A percentile compares a stretch with the other conserved stretches of the same genome.
Evolutionary conservation across 345 rosid species (phyloP).

Genomic region (Balakata baccata): DNA sequence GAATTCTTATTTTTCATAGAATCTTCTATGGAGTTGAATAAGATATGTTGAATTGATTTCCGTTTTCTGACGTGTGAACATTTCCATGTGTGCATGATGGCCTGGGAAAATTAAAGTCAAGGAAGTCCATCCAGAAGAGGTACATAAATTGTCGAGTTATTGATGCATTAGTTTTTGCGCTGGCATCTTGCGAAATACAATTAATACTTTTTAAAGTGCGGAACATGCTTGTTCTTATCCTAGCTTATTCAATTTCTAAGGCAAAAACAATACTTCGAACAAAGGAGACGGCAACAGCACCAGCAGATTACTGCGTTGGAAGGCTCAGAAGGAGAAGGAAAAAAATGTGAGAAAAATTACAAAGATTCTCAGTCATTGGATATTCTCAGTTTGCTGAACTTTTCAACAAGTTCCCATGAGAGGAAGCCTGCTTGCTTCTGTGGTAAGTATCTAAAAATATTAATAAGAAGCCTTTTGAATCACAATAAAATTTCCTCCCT

Average conservation of each 20-base stretch:
- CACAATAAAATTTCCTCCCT: background rate
- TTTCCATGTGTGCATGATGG: constrained; percentile 15
- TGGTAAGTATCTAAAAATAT: constrained; percentile 30
- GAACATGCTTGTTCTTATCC: background rate
- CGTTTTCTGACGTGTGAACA: constrained; percentile 3
- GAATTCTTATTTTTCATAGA: background rate
- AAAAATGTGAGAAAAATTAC: constrained; percentile 19
- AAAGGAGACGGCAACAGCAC: constrained; percentile 59
- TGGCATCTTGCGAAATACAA: background rate
- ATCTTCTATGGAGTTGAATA: constrained; percentile 6
- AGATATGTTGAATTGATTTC: background rate
- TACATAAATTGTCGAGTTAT: constrained; percentile 8
- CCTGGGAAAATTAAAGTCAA: constrained; percentile 35
- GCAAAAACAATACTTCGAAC: constrained; percentile 90
- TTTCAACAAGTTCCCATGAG: constrained; percentile 42
- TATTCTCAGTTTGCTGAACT: constrained; percentile 56
- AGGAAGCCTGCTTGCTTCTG: constrained; percentile 26
- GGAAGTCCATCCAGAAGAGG: constrained; percentile 59
- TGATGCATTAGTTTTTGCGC: background rate
- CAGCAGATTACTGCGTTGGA: constrained; percentile 39
- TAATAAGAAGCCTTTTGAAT: background rate
- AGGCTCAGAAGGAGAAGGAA: constrained; percentile 32
- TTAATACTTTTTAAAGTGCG: background rate
- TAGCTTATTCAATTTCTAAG: constrained; percentile 31
- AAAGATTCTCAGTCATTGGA: constrained; percentile 64